Evolutionary conservation across 2,329 filamentous ascomycete species (phyloP), one percentile per base, ranked within the genome.

Genomic region (Magnaporthiopsis rhizophila): DNA sequence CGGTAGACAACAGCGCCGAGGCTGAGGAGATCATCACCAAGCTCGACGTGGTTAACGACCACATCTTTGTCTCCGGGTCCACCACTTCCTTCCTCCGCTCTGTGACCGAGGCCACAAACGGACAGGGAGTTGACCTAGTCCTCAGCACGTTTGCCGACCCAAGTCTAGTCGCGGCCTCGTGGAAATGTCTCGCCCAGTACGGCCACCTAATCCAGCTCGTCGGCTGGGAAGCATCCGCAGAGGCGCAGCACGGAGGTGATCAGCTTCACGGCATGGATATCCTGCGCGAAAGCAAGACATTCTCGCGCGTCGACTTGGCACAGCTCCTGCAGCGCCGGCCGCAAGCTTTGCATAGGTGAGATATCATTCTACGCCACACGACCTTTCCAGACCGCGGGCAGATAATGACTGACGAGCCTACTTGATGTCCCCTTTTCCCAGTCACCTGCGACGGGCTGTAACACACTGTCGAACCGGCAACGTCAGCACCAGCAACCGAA

Each of bases 171-270:
- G 45, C 18, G 6, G 68, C 69, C 2, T 69, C 72, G 1, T 74
- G 69, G 69, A 64, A 71, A n/a, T 74, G 72, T 60, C 64, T 77
- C 12, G 71, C 74, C 4, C 58, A 60, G 4, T 69, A 71, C 60
- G 75, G 75, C 1, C 66, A 67, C 2, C 72, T 76, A 50, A 57
- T 76, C 0, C 74, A 76, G 65, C 70, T 76, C 32, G 72, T 71
- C 11, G 71, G 71, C 61, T 67, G 68, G 12, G 72, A 75, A 53
- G 70, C 74, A 26, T 64, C 67, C 12, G 69, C 72, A 50, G 72
- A 74, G 21, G 71, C 68, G 15, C 67, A 69, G 8, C 1, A 9
- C 21, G n/a, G 18, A 18, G 21, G 45, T 3, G 12, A n/a, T 1
- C 18, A 53, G 45, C 69, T 78, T 12, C 71, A 73, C 18, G 77